Evolutionary conservation across 768 basidiomycete species (phyloP), one percentile per base, ranked within the genome.

Genomic region (Lactifluus subvellereus): DNA sequence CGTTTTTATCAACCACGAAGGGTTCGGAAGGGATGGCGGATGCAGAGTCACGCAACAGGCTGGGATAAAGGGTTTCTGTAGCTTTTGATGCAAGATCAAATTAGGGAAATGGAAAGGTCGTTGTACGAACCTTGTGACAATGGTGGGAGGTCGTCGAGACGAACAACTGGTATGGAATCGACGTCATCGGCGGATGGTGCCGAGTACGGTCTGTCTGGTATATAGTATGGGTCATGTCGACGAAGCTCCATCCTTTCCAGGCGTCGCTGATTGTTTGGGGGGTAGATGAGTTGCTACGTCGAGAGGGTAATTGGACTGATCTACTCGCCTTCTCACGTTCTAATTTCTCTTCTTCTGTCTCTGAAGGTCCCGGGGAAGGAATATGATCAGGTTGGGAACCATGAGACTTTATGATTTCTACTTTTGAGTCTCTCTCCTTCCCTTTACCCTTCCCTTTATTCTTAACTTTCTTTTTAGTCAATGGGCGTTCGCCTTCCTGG

Each of bases 151-250:
- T 81, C 85, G 47, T 96, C 91, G 51, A 98, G 75, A 64, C 78
- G 83, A 35, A 98, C 91, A 27, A 99, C 84, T 0, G 96, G 95
- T 74, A 98, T 98, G 9, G 87, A 83, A 68, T 97, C 94, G n/a
- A 97, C 67, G 70, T 97, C 92, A 13, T 84, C 81, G 8, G 65
- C 59, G 30, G 62, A 56, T 32, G 71, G 65, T 59, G 74, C 77
- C 66, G 78, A 71, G 1, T 82, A 77, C 58, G 72, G 75, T 47
- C 84, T 82, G 66, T 91, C 88, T 43, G 86, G 79, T 66, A 97
- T 86, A 73, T 97, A 95, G 75, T 94, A 97, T 4, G 95, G 94
- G 71, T 98, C 94, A 65, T 93, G 90, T 45, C 84, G 83, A 66
- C 87, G 78, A 62, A 87, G 84, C 54, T 87, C 93, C 53, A 86